Conservation (phyloP, 768 basidiomycete genomes). For the Phlebiopsis flavidoalba region DNA sequence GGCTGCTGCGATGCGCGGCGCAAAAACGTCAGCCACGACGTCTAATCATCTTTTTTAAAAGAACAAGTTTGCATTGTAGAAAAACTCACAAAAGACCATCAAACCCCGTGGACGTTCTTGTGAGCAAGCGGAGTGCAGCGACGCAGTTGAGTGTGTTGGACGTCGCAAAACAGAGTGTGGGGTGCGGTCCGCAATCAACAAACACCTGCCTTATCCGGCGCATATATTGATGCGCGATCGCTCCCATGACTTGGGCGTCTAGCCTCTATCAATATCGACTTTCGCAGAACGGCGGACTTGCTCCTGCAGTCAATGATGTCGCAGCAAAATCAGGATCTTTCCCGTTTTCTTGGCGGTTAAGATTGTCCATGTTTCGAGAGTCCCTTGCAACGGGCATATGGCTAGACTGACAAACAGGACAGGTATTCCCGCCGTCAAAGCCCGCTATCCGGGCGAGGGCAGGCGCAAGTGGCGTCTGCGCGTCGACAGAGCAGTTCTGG, state of each 20-base stretch:
- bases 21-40: no score
- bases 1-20: no score
- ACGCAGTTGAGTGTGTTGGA: neutral
- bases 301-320: neutral
- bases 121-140: neutral
- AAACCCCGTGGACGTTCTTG: neutral
- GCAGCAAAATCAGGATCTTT: conserved; percentile 6
- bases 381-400: neutral
- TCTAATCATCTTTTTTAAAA: neutral
- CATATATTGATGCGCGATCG: neutral
- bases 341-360: conserved; percentile 18
- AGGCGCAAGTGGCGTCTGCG: conserved; percentile 52
- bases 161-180: neutral
- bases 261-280: neutral
- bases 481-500: conserved; percentile 49
- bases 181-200: conserved; percentile 1
- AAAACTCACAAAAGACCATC: neutral
- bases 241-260: conserved; percentile 2
- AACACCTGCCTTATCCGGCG: neutral
- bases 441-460: conserved; percentile 45
- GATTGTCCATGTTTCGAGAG: neutral
- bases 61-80: neutral
- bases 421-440: conserved; percentile 42
- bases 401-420: conserved; percentile 11
- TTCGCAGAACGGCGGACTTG: neutral